Conservation (phyloP, 306 rosid species). For the Corylus americana region DNA sequence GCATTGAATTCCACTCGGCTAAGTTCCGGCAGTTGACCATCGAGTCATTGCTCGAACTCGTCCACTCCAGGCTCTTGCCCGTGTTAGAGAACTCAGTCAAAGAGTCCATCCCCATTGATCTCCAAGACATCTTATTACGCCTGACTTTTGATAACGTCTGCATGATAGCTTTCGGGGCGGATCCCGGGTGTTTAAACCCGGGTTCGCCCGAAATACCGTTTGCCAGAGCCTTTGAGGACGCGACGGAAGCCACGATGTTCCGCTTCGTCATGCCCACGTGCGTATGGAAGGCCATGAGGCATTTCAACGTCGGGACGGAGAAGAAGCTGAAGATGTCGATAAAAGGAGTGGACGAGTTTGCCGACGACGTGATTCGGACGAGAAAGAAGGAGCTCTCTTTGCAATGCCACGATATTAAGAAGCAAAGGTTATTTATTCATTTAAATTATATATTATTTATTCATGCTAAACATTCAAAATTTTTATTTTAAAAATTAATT, state of each 20-base stretch:
- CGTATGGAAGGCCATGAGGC: slow-evolving; percentile 75
- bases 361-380: slow-evolving; percentile 64
- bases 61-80: slow-evolving; percentile 60
- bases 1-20: slow-evolving; percentile 84
- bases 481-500: no score
- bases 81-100: slow-evolving; percentile 48
- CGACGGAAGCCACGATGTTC: slow-evolving; percentile 70
- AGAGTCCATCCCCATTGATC: slow-evolving; percentile 39
- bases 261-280: slow-evolving; percentile 67
- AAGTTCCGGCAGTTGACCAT: slow-evolving; percentile 62
- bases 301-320: slow-evolving; percentile 65
- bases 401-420: slow-evolving; percentile 10
- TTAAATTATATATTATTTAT: no score
- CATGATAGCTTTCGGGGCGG: slow-evolving; percentile 91
- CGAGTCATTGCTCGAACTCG: slow-evolving; percentile 65
- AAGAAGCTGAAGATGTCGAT: slow-evolving; percentile 60
- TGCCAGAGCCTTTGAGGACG: slow-evolving; percentile 87
- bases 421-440: slow-evolving; percentile 5
- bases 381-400: slow-evolving; percentile 68
- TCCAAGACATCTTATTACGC: slow-evolving; percentile 77
- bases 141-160: slow-evolving; percentile 89
- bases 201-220: slow-evolving; percentile 69
- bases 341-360: slow-evolving; percentile 70
- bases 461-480: no score
- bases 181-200: slow-evolving; percentile 70